These are phyloP conservation scores for Candida caryicola DNA, from an alignment of 805 yeast genomes.

Conservation along the genomic window DNA sequence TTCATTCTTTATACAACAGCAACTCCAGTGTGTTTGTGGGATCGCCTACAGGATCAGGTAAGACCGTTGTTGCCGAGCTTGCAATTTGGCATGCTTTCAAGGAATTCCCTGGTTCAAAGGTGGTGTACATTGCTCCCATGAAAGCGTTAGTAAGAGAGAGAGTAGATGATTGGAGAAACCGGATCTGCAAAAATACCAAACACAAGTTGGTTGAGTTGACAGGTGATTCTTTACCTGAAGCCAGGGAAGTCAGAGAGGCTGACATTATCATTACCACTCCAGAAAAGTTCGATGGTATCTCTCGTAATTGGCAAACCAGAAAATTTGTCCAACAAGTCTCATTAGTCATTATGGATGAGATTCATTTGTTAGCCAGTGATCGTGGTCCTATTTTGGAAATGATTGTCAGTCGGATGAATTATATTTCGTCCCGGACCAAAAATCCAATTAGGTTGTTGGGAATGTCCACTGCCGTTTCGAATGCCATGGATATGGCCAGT, in stretches of 20 bases:
- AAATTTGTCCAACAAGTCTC: constrained; percentile 73
- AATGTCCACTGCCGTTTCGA: constrained; percentile 82
- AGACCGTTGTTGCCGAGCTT: constrained; percentile 93
- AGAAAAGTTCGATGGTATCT: constrained; percentile 83
- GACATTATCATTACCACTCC: constrained; percentile 82
- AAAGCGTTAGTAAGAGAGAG: constrained; percentile 81
- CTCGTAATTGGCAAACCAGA: constrained; percentile 81
- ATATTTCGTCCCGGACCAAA: constrained; percentile 58
- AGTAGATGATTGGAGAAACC: constrained; percentile 72
- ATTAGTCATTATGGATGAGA: constrained; percentile 80
- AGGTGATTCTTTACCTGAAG: constrained; percentile 78
- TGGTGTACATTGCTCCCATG: constrained; percentile 88
- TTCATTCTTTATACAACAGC: constrained; percentile 81
- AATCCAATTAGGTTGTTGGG: constrained; percentile 66
- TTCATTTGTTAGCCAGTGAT: constrained; percentile 78
- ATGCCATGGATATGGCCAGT: constrained; percentile 81
- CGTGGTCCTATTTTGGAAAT: constrained; percentile 85
- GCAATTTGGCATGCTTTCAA: constrained; percentile 96
- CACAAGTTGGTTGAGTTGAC: constrained; percentile 70
- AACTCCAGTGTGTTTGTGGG: constrained; percentile 86
- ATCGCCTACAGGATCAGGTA: constrained; percentile 96
- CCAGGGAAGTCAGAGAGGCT: constrained; percentile 61
- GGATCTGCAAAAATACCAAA: constrained; percentile 47
- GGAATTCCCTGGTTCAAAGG: constrained; percentile 74
- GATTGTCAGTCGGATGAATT: constrained; percentile 86